These are phyloP conservation scores for Apostasia shenzhenica DNA, from an alignment of 106 monocot species.

Conservation along the genomic window DNA sequence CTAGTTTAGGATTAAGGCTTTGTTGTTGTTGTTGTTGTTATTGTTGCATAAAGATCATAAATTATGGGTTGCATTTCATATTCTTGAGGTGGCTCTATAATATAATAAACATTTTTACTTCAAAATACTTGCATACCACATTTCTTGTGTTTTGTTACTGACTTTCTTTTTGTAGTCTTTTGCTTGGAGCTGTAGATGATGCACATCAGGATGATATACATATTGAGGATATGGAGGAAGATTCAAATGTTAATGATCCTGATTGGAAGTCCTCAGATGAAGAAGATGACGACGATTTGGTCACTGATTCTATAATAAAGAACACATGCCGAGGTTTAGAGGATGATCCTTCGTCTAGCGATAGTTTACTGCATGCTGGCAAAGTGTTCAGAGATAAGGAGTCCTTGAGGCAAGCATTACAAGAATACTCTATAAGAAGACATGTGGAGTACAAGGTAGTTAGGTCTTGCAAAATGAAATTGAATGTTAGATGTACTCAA, in stretches of 20 bases:
- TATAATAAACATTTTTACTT: too few species aligned
- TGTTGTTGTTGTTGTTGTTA: too few species aligned
- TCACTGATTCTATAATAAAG: background rate
- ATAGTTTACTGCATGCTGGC: background rate
- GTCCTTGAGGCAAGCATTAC: constrained; percentile 4
- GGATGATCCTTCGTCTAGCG: background rate
- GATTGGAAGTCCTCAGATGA: background rate
- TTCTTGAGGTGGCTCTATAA: too few species aligned
- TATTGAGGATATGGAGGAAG: constrained; percentile 3
- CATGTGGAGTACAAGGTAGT: constrained; percentile 1
- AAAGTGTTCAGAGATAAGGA: constrained; percentile 9
- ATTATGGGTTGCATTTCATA: too few species aligned
- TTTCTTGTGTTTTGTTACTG: too few species aligned
- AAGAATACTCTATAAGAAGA: constrained; percentile 7
- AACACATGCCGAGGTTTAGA: constrained; percentile 4
- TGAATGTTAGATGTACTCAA: constrained; percentile 2
- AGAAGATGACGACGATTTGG: constrained; percentile 5
- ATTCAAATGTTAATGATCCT: background rate
- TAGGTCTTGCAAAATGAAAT: background rate
- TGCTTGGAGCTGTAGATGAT: background rate
- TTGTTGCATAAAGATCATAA: too few species aligned
- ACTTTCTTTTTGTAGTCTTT: background rate
- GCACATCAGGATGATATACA: background rate
- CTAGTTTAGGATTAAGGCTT: too few species aligned
- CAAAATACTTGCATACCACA: too few species aligned